Evolutionary conservation across 2,329 filamentous ascomycete species (phyloP).

Genomic region (Gaeumannomyces tritici): DNA sequence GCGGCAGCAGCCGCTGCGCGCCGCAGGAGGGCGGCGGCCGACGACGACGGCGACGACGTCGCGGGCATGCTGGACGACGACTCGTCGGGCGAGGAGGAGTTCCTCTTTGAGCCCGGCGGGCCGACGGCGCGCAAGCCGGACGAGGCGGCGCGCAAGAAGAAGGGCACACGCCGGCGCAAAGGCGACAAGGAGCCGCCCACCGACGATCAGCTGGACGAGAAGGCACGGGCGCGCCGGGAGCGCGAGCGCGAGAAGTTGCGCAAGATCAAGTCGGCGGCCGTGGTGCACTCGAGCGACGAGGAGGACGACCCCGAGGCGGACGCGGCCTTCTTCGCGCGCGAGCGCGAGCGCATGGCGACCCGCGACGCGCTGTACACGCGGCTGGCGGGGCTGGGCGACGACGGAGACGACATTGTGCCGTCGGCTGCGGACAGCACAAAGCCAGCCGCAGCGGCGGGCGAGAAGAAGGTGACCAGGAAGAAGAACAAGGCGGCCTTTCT

Average conservation of each 20-base stretch:
- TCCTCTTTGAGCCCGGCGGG: constrained; percentile 60
- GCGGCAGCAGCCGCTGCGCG: constrained; percentile 18
- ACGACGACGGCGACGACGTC: constrained; percentile 22
- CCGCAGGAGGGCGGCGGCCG: constrained; percentile 25
- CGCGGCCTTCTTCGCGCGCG: constrained; percentile 65
- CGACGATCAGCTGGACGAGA: constrained; percentile 54
- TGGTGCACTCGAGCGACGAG: constrained; percentile 77
- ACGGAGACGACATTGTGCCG: constrained; percentile 4
- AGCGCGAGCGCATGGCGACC: constrained; percentile 25
- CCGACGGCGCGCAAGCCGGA: constrained; percentile 47
- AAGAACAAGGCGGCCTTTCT: constrained; percentile 20
- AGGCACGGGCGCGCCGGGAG: constrained; percentile 50
- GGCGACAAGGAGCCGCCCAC: constrained; percentile 32
- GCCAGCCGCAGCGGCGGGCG: neutral
- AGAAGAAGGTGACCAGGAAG: constrained; percentile 8
- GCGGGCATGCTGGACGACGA: constrained; percentile 33
- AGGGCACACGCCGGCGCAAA: constrained; percentile 37
- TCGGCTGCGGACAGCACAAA: neutral
- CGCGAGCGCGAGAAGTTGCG: constrained; percentile 67
- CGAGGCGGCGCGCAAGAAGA: constrained; percentile 49
- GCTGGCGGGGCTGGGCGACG: constrained; percentile 8
- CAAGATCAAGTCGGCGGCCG: constrained; percentile 77
- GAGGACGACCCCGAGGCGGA: constrained; percentile 72
- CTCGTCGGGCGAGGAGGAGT: constrained; percentile 32
- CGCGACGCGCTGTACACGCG: constrained; percentile 4